Percentiles rank a stretch among this genome's conserved stretches.
Evolutionary conservation across 2,329 filamentous ascomycete genomes (phyloP).

Genomic region (Fusarium pseudoanthophilum): DNA sequence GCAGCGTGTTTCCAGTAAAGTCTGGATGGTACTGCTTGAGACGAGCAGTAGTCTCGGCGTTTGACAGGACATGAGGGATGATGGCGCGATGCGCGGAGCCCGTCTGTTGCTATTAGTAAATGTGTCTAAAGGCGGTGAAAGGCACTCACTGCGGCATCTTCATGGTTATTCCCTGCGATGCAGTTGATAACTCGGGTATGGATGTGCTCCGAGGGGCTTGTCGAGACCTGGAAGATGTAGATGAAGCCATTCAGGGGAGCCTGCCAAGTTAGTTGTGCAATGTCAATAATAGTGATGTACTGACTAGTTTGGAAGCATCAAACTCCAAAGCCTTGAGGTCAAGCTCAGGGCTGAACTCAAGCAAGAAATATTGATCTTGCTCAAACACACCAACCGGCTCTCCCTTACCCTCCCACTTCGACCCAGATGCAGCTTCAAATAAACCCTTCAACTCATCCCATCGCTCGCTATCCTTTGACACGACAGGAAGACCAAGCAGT

Average conservation of each 20-base stretch:
- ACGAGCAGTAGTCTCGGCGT: fast-evolving
- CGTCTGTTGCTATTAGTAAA: background rate
- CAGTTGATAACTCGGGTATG: constrained; percentile 6
- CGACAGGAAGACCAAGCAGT: background rate
- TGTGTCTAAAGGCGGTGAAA: too few species aligned
- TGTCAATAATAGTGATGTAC: fast-evolving
- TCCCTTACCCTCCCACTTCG: background rate
- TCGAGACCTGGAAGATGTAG: constrained; percentile 10
- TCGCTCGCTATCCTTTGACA: fast-evolving
- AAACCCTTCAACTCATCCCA: background rate
- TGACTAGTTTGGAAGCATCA: background rate
- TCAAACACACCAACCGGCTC: constrained; percentile 1
- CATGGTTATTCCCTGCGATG: background rate
- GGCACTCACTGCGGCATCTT: background rate
- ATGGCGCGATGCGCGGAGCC: constrained; percentile 18
- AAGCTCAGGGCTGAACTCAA: constrained; percentile 7
- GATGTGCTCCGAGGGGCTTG: background rate
- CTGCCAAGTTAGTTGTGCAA: fast-evolving
- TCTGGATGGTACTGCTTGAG: background rate
- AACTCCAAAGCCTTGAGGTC: background rate
- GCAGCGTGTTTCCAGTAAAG: background rate
- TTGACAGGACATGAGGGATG: background rate
- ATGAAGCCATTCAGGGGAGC: background rate
- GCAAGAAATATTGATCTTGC: constrained; percentile 3
- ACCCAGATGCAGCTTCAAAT: background rate